phyloP scores from a whole-genome alignment of 2,329 filamentous ascomycete genomes.

The Dryadomyces quercivorus region DNA sequence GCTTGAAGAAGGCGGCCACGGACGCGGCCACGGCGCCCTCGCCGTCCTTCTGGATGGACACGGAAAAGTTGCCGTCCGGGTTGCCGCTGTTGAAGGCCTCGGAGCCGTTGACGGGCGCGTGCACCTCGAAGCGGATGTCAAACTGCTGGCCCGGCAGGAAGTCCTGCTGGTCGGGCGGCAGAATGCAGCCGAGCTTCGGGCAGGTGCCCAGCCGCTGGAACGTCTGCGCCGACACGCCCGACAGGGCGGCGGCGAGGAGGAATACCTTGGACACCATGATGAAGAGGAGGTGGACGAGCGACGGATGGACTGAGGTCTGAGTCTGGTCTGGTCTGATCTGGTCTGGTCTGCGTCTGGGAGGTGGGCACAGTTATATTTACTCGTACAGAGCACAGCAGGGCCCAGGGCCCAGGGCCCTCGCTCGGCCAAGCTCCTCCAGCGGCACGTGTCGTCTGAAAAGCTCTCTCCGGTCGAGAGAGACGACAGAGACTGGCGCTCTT shows the following conservation, averaged over 20 bases:
- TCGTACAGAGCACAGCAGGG: no score
- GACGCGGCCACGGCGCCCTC: slow-evolving; percentile 3
- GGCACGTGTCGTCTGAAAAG: no score
- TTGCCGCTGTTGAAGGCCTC: slow-evolving; percentile 24
- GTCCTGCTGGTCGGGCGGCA: slow-evolving; percentile 56
- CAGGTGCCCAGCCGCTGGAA: slow-evolving; percentile 48
- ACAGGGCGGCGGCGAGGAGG: neutral
- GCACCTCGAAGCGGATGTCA: slow-evolving; percentile 31
- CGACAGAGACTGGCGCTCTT: no score
- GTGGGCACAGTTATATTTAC: no score
- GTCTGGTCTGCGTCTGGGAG: no score
- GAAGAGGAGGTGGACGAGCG: no score
- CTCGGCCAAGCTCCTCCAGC: no score
- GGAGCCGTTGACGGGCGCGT: slow-evolving; percentile 42
- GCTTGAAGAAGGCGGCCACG: slow-evolving; percentile 9
- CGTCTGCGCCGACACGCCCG: slow-evolving; percentile 27
- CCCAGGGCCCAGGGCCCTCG: no score
- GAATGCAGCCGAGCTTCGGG: slow-evolving; percentile 44
- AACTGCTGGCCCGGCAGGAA: slow-evolving; percentile 52
- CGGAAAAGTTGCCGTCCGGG: slow-evolving; percentile 10
- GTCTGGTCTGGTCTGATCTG: no score
- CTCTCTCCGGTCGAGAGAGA: no score
- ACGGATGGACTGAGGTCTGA: no score
- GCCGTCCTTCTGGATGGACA: neutral
- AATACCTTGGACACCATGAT: neutral